These are phyloP conservation scores for Cutaneotrichosporon sp. DNA, from an alignment of 1,284 basidiomycete genomes.

Conservation along the genomic window DNA sequence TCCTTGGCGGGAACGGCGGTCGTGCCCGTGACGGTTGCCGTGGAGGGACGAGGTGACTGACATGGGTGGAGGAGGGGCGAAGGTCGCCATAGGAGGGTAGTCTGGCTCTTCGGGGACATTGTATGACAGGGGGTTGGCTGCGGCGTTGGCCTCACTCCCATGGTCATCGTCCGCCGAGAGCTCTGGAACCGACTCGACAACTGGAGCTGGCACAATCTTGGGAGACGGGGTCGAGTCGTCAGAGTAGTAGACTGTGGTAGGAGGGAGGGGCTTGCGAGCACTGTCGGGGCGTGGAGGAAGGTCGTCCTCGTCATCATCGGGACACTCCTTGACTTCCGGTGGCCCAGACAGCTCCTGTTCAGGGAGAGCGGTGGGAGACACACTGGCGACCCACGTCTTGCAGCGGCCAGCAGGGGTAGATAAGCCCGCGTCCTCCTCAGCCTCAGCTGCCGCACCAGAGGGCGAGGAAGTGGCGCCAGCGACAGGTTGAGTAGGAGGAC, in stretches of 20 bases:
- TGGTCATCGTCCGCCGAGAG: not conserved
- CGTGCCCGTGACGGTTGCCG: not conserved
- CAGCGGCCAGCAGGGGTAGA: not conserved
- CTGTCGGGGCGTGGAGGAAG: constrained; percentile 22
- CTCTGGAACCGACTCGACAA: not conserved
- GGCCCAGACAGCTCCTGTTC: not conserved
- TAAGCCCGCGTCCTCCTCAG: constrained; percentile 14
- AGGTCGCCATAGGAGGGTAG: not conserved
- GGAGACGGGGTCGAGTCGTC: constrained; percentile 15
- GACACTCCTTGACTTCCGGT: not conserved
- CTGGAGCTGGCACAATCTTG: not conserved
- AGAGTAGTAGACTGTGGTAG: constrained; percentile 20
- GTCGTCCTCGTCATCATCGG: not conserved
- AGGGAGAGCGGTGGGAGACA: not conserved
- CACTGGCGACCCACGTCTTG: constrained; percentile 12
- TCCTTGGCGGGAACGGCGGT: not conserved
- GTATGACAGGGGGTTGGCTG: not conserved
- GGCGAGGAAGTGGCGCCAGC: too few species aligned
- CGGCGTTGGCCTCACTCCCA: not conserved
- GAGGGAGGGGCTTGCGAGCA: not conserved
- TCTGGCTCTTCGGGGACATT: not conserved
- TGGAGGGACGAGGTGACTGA: constrained; percentile 1
- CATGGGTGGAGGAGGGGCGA: not conserved
- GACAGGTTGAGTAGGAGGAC: too few species aligned
- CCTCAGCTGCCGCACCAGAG: too few species aligned